phyloP scores from a whole-genome alignment of 1,284 basidiomycete genomes.

The Leccinum ponderosum region DNA sequence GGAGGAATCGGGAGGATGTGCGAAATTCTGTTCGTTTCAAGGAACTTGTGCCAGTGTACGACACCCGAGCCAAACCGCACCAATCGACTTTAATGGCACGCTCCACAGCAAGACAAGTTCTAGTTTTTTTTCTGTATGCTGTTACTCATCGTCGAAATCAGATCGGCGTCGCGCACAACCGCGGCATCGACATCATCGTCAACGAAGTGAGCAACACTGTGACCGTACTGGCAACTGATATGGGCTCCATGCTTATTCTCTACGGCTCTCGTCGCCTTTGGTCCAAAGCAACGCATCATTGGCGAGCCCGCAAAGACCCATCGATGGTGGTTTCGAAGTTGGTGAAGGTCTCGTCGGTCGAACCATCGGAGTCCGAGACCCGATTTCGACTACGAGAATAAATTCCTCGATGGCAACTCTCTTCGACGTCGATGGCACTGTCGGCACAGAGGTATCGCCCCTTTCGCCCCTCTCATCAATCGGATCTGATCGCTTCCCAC shows the following conservation, averaged over 20 bases:
- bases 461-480: not conserved
- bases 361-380: conserved; percentile 59
- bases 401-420: conserved; percentile 84
- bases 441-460: conserved; percentile 78
- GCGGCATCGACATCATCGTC: conserved; percentile 93
- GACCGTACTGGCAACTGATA: not conserved
- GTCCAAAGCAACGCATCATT: conserved; percentile 82
- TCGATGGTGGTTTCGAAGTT: conserved; percentile 40
- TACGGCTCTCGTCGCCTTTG: conserved; percentile 83
- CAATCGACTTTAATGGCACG: conserved; percentile 79
- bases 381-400: conserved; percentile 69
- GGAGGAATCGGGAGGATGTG: too few species aligned
- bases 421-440: conserved; percentile 77
- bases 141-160: conserved; percentile 33
- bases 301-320: conserved; percentile 95
- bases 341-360: conserved; percentile 75
- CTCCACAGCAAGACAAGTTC: conserved; percentile 74
- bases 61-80: too few species aligned
- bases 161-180: conserved; percentile 92
- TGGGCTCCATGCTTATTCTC: not conserved
- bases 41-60: too few species aligned
- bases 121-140: too few species aligned
- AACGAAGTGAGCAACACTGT: conserved; percentile 90
- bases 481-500: conserved; percentile 13
- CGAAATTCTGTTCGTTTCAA: too few species aligned